Percentiles rank a stretch among this genome's conserved stretches.
These are phyloP conservation scores for Leccinum sublutescens DNA, from an alignment of 768 basidiomycete genomes.

Conservation along the genomic window DNA sequence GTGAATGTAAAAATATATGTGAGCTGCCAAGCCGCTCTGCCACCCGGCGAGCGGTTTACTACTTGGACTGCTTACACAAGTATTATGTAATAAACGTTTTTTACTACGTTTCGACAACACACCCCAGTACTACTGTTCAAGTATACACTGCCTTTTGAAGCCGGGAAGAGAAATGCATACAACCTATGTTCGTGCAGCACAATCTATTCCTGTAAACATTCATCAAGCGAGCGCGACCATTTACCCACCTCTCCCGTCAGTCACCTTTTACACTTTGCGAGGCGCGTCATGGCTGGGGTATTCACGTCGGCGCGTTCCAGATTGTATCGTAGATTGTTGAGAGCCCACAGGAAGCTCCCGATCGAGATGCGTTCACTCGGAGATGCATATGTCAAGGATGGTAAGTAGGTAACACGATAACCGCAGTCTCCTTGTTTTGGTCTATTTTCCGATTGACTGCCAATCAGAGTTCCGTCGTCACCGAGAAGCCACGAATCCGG, in stretches of 20 bases:
- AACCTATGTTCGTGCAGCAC: slow-evolving; percentile 25
- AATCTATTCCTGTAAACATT: slow-evolving; percentile 58
- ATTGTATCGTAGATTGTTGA: slow-evolving; percentile 76
- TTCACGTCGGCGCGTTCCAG: slow-evolving; percentile 36
- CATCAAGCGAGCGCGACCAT: slow-evolving; percentile 65
- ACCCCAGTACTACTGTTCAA: too few species aligned
- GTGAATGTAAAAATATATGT: background rate
- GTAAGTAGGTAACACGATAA: slow-evolving; percentile 35
- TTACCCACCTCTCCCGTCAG: slow-evolving; percentile 82
- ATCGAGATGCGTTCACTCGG: slow-evolving; percentile 81
- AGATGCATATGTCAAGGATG: slow-evolving; percentile 81
- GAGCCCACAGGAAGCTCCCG: slow-evolving; percentile 75
- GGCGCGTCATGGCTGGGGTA: background rate
- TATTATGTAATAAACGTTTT: too few species aligned
- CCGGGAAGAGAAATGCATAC: slow-evolving; percentile 13
- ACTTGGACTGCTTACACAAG: slow-evolving; percentile 1
- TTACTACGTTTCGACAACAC: background rate
- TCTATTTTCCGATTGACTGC: background rate
- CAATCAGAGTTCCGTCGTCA: slow-evolving; percentile 85
- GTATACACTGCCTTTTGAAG: background rate
- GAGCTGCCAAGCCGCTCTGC: too few species aligned
- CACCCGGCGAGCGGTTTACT: too few species aligned
- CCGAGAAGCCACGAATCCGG: slow-evolving; percentile 73
- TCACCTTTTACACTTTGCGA: background rate
- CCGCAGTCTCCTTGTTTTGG: background rate